Conservation (phyloP, 1,139 yeast genomes). For the Wickerhamiella pararugosa region DNA sequence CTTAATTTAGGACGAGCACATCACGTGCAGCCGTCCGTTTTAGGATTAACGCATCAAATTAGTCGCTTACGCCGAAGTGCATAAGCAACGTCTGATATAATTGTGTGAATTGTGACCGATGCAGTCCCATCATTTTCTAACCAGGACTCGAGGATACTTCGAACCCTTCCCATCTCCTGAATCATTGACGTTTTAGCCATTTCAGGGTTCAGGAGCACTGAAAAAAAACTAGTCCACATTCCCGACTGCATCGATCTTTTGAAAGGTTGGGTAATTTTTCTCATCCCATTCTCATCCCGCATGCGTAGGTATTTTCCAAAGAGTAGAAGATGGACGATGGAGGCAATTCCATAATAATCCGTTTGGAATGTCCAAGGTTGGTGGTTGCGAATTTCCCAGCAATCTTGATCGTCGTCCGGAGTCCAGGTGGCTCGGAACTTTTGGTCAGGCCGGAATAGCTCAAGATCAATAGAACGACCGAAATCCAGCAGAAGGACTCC, state of each 20-base stretch:
- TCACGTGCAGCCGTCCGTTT: background rate
- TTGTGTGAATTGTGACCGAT: background rate
- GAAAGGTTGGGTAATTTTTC: constrained; percentile 32
- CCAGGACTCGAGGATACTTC: constrained; percentile 33
- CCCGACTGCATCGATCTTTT: constrained; percentile 69
- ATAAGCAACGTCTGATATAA: constrained; percentile 4
- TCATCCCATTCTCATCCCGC: constrained; percentile 13
- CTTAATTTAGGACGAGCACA: background rate
- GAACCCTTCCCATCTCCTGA: constrained; percentile 26
- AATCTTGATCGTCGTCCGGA: constrained; percentile 54
- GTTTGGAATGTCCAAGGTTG: constrained; percentile 66
- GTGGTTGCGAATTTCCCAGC: constrained; percentile 52
- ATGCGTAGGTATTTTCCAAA: constrained; percentile 44
- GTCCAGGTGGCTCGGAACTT: constrained; percentile 46
- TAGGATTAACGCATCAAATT: background rate
- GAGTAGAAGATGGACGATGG: constrained; percentile 55
- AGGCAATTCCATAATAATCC: constrained; percentile 77
- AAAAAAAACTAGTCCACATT: constrained; percentile 59
- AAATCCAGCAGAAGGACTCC: constrained; percentile 66
- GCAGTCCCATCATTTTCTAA: constrained; percentile 15
- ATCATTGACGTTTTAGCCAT: constrained; percentile 29
- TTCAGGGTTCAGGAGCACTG: constrained; percentile 45
- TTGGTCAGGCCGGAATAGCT: constrained; percentile 34
- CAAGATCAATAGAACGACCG: constrained; percentile 67
- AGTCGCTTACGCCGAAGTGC: constrained; percentile 3